Conservation (phyloP, 306 rosid species). For the Oxytropis ochrocephala region DNA sequence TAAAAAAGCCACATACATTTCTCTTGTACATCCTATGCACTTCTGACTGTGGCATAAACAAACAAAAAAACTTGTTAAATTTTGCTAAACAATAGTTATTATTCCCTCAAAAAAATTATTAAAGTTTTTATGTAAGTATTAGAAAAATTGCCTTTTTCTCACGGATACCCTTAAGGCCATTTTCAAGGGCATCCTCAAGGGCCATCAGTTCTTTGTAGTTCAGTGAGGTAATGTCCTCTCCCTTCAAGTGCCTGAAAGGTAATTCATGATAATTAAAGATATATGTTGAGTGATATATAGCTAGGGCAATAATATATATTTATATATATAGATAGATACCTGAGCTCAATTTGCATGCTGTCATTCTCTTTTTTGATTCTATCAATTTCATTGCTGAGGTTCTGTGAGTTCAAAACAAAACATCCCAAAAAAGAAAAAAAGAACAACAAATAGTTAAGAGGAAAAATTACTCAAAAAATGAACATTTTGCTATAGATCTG, state of each 20-base stretch:
- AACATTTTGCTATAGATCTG: conserved; percentile 22
- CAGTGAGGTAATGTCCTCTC: conserved; percentile 72
- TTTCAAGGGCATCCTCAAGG: conserved; percentile 59
- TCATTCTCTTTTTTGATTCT: conserved; percentile 87
- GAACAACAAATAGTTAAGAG: not conserved
- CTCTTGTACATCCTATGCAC: conserved; percentile 37
- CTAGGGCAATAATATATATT: not conserved
- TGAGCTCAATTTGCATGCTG: conserved; percentile 75
- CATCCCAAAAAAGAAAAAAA: not conserved
- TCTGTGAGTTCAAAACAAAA: conserved; percentile 43
- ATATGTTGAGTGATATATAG: not conserved
- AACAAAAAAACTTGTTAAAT: not conserved
- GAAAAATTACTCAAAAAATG: not conserved
- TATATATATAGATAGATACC: conserved; percentile 23
- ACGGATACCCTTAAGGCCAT: conserved; percentile 55
- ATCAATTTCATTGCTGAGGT: conserved; percentile 72
- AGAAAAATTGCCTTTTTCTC: conserved; percentile 47
- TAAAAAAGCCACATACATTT: conserved; percentile 44
- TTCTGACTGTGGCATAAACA: conserved; percentile 43
- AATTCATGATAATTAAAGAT: not conserved
- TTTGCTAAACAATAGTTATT: not conserved
- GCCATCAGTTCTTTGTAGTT: conserved; percentile 61
- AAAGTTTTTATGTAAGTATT: not conserved
- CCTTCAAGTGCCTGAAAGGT: conserved; percentile 77
- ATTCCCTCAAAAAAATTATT: not conserved